Percentiles rank a stretch among this genome's conserved stretches.
Evolutionary conservation across 192 early-diverging fungal genomes (phyloP).

Genomic region (Backusella circina): DNA sequence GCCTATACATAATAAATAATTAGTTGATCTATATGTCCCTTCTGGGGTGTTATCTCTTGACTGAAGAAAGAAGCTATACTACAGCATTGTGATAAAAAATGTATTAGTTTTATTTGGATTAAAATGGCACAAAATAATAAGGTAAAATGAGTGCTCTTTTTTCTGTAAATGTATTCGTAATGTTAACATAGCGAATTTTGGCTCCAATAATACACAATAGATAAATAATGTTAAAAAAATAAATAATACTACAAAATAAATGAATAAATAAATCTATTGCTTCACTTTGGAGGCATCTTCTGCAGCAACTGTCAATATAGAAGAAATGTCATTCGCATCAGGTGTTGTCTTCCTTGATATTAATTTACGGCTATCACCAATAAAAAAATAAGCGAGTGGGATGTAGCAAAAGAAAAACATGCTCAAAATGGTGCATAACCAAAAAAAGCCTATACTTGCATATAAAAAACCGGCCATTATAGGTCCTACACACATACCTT

Average conservation of each 20-base stretch:
- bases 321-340: neutral
- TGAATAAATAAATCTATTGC: neutral
- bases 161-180: no score
- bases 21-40: no score
- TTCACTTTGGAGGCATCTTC: neutral
- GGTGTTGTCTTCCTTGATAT: neutral
- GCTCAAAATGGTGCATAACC: constrained; percentile 22
- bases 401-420: constrained; percentile 9
- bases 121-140: no score
- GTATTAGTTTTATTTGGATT: no score
- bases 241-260: neutral
- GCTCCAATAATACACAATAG: neutral
- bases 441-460: constrained; percentile 30
- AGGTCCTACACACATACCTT: constrained; percentile 28
- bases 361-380: constrained; percentile 3
- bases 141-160: no score
- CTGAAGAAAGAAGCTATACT: no score
- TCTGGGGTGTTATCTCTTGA: no score
- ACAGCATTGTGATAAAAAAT: no score
- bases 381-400: constrained; percentile 19
- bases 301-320: neutral
- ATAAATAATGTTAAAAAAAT: neutral
- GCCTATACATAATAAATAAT: no score
- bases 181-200: no score
- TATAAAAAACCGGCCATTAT: constrained; percentile 25